Evolutionary conservation across 192 early-diverging fungal species (phyloP).

Genomic region (Backusella luteola): DNA sequence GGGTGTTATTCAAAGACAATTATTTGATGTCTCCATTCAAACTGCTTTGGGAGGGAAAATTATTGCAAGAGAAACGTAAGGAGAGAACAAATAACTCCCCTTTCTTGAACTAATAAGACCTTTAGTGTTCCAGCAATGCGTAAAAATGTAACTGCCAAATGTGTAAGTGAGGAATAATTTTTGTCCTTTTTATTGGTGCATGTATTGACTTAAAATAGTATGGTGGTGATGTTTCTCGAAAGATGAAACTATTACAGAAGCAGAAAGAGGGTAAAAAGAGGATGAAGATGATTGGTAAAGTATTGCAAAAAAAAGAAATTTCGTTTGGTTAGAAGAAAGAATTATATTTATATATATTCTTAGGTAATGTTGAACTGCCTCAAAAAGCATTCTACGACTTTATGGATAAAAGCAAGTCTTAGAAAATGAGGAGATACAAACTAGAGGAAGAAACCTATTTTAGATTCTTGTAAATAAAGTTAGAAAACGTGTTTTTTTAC

Average conservation of each 20-base stretch:
- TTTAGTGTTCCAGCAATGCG: slow-evolving; percentile 73
- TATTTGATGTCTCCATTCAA: slow-evolving; percentile 96
- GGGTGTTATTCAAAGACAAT: slow-evolving; percentile 77
- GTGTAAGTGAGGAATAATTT: slow-evolving; percentile 46
- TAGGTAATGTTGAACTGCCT: slow-evolving; percentile 86
- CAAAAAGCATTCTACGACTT: slow-evolving; percentile 87
- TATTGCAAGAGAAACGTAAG: slow-evolving; percentile 80
- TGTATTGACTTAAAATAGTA: slow-evolving; percentile 48
- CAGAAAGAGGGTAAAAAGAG: slow-evolving; percentile 97
- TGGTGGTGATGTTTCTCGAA: slow-evolving; percentile 93
- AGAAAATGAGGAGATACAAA: not conserved
- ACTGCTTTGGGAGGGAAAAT: slow-evolving; percentile 81
- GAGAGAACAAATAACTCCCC: not conserved
- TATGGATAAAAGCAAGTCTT: slow-evolving; percentile 45
- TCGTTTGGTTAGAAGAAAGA: not conserved
- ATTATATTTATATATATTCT: not conserved
- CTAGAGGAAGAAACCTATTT: not conserved
- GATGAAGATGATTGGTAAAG: slow-evolving; percentile 72
- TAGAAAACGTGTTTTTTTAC: not conserved
- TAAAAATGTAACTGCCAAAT: slow-evolving; percentile 97
- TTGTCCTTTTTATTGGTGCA: not conserved
- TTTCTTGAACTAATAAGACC: not conserved
- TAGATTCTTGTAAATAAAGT: not conserved
- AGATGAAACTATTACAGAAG: slow-evolving; percentile 96
- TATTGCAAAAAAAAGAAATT: not conserved